phyloP scores from a whole-genome alignment of 768 basidiomycete species.

The Leccinum fibrillosum region DNA sequence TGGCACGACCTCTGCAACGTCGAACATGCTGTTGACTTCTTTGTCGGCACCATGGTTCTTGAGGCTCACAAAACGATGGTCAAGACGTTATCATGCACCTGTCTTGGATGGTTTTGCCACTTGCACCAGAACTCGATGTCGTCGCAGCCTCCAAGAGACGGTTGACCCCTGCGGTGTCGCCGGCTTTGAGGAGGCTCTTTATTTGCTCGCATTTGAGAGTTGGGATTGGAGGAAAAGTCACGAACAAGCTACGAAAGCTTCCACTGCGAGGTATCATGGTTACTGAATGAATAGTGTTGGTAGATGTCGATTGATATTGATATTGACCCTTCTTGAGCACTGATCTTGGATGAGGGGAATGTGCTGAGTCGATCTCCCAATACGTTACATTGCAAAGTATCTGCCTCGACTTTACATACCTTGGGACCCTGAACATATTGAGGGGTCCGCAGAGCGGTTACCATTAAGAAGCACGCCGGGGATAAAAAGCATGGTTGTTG shows the following conservation, averaged over 20 bases:
- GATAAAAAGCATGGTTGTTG: background rate
- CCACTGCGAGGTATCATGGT: no score
- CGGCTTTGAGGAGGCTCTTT: constrained; percentile 28
- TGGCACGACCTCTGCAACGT: constrained; percentile 37
- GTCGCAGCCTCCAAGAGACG: constrained; percentile 46
- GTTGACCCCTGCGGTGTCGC: constrained; percentile 37
- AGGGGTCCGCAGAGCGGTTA: no score
- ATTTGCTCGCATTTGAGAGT: no score
- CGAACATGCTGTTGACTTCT: constrained; percentile 39
- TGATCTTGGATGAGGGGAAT: no score
- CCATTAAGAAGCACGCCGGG: background rate
- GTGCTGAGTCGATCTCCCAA: background rate
- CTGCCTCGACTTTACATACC: no score
- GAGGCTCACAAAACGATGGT: constrained; percentile 26
- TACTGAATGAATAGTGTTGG: no score
- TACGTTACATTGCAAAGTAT: background rate
- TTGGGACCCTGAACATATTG: background rate
- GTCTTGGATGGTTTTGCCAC: constrained; percentile 16
- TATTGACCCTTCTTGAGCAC: no score
- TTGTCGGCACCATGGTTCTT: constrained; percentile 15
- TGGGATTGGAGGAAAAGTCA: no score
- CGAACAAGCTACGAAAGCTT: no score
- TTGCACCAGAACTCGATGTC: constrained; percentile 52
- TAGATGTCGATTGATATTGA: no score
- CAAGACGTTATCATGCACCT: background rate